Evolutionary conservation across 257 asterid genomes (phyloP).

Genomic region (Nicotiana tabacum): DNA sequence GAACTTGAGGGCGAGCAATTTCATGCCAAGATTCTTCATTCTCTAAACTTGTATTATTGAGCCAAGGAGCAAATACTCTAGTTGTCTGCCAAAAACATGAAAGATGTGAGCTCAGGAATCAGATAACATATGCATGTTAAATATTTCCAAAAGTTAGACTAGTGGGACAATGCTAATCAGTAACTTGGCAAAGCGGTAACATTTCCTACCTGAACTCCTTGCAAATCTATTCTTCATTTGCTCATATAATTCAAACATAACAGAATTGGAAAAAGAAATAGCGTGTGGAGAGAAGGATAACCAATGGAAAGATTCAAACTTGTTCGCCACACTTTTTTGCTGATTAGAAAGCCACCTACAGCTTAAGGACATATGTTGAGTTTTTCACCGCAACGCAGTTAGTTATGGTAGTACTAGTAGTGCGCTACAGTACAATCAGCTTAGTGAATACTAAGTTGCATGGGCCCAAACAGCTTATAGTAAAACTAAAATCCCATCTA

Average conservation of each 20-base stretch:
- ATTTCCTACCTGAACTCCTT: not conserved
- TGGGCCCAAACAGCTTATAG: too few species aligned
- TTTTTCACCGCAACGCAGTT: not conserved
- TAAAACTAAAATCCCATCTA: too few species aligned
- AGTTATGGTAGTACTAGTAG: not conserved
- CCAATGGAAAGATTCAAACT: not conserved
- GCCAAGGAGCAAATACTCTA: slow-evolving; percentile 81
- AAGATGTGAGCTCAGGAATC: not conserved
- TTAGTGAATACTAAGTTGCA: too few species aligned
- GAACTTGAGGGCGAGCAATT: slow-evolving; percentile 98
- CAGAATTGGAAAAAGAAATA: not conserved
- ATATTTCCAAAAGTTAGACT: not conserved
- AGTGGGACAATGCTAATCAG: not conserved
- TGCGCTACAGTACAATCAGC: not conserved
- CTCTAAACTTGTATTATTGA: slow-evolving; percentile 27
- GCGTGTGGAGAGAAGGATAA: not conserved
- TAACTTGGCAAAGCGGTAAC: not conserved
- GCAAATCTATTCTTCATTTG: not conserved
- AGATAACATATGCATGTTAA: not conserved
- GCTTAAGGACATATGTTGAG: not conserved
- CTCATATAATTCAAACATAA: not conserved
- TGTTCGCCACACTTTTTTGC: not conserved
- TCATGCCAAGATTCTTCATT: slow-evolving; percentile 80
- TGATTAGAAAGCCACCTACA: not conserved
- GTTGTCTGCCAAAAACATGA: slow-evolving; percentile 57